Evolutionary conservation across 768 basidiomycete genomes (phyloP).

Genomic region (Lyophyllum semitale): DNA sequence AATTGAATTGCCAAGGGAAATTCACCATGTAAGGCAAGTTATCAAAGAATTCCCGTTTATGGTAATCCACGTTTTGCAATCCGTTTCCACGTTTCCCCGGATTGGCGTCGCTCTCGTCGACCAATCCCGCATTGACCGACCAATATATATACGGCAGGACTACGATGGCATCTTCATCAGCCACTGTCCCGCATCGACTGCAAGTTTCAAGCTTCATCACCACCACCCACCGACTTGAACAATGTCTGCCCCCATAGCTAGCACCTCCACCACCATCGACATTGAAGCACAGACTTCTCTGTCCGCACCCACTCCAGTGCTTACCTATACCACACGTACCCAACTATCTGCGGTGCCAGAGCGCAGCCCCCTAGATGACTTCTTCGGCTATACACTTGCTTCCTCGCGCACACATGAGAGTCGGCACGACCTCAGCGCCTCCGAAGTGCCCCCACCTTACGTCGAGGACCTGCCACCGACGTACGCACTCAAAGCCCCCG

Average conservation of each 20-base stretch:
- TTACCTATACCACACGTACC: slow-evolving; percentile 22
- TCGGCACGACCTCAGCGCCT: slow-evolving; percentile 39
- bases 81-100: background rate
- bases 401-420: slow-evolving; percentile 38
- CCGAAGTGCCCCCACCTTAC: slow-evolving; percentile 44
- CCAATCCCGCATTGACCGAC: background rate
- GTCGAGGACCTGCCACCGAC: slow-evolving; percentile 40
- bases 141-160: background rate
- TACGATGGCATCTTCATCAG: background rate
- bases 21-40: background rate
- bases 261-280: slow-evolving; percentile 12
- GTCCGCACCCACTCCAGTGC: slow-evolving; percentile 14
- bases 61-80: background rate
- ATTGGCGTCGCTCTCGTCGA: background rate
- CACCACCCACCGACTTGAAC: background rate
- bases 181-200: background rate
- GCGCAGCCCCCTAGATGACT: slow-evolving; percentile 29
- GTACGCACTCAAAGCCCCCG: slow-evolving; percentile 37
- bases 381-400: slow-evolving; percentile 38
- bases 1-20: too few species aligned
- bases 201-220: background rate
- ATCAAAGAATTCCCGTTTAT: background rate
- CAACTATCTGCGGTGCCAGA: slow-evolving; percentile 13
- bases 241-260: slow-evolving; percentile 18
- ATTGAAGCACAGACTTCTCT: slow-evolving; percentile 16